Evolutionary conservation across 371 early-diverging fungal species (phyloP), one percentile per base, ranked within the genome.

Genomic region (Phascolomyces articulosus): DNA sequence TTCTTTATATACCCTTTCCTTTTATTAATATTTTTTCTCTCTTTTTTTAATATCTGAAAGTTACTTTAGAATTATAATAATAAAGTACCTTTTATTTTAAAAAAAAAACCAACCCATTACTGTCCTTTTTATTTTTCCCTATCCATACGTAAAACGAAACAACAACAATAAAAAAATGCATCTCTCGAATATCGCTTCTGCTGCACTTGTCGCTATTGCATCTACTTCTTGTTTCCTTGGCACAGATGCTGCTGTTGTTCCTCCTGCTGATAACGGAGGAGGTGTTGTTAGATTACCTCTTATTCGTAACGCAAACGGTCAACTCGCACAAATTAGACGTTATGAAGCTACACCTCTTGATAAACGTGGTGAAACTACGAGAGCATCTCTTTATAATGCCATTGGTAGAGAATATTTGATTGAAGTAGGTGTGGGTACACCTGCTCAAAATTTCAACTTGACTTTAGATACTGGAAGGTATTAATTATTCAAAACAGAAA

Each of bases 391-490:
- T 0, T 64, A 55, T 21, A 68, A 68, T 51, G 69, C 64, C 23
- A 15, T 54, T 31, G 67, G 67, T 18, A 56, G 66, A 41, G 71
- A 70, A 47, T 70, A 70, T 34, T 34, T 70, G 27, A 44, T 66
- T 24, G 63, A 70, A 26, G 54, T 66, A 21, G 62, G 66, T 29
- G 29, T 70, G n/a, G 70, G 70, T 48, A 62, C 70, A 9, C 70
- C 70, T 23, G 63, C 62, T 24, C 70, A 70, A 58, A 49, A 20
- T 11, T 70, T 70, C 28, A 70, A 70, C 21, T 28, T 70, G 66
- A 70, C 66, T 40, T 41, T 70, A 31, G 70, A 70, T 49, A 70
- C 70, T 18, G 70, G 70, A 34, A 70, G 70, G 70, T 70, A 70
- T 34, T 24, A 13, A 55, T 15, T 16, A 51, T 28, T 31, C 10